These are phyloP conservation scores for Entomophthora muscae DNA, from an alignment of 371 early-diverging fungal species.

Conservation along the genomic window DNA sequence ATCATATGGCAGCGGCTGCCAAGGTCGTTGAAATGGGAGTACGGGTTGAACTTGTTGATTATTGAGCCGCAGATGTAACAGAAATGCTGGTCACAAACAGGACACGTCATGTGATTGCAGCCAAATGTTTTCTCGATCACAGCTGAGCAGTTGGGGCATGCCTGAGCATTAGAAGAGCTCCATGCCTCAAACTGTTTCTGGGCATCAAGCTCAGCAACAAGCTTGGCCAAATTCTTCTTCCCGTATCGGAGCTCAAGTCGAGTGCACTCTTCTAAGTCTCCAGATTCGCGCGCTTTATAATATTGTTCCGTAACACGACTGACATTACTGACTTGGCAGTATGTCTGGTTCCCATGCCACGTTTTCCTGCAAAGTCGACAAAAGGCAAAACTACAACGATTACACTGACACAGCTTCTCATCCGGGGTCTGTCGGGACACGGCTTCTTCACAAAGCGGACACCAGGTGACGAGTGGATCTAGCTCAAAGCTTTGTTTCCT, in stretches of 20 bases:
- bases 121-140: conserved; percentile 13
- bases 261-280: background rate
- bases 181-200: conserved; percentile 8
- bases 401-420: conserved; percentile 13
- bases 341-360: conserved; percentile 11
- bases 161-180: conserved; percentile 10
- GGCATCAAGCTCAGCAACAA: conserved; percentile 6
- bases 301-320: conserved; percentile 6
- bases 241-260: conserved; percentile 12
- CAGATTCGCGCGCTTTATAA: conserved; percentile 5
- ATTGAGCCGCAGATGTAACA: conserved; percentile 13
- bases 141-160: conserved; percentile 12
- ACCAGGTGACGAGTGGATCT: conserved; percentile 13
- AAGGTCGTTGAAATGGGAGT: conserved; percentile 11
- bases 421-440: conserved; percentile 5
- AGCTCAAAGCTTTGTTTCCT: conserved; percentile 11
- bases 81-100: conserved; percentile 12
- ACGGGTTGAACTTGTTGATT: conserved; percentile 10
- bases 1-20: conserved; percentile 9
- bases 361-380: conserved; percentile 12
- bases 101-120: conserved; percentile 15
- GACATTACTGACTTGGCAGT: conserved; percentile 5
- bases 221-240: conserved; percentile 8
- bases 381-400: conserved; percentile 13
- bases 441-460: conserved; percentile 13